Evolutionary conservation across 2,329 filamentous ascomycete genomes (phyloP).

Genomic region (Botrytis cinerea): DNA sequence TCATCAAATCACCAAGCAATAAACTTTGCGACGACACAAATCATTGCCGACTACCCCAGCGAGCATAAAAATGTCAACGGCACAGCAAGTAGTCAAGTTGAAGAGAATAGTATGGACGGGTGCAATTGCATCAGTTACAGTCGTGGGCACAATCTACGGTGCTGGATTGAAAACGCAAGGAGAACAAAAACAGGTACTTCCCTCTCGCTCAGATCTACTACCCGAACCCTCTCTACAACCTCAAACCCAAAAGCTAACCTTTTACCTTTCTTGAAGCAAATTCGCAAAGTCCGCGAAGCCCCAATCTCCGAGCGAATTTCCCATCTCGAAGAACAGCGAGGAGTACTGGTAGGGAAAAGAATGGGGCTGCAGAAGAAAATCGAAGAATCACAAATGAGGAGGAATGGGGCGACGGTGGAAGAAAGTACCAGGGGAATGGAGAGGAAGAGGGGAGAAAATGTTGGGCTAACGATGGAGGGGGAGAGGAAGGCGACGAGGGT

Average conservation of each 20-base stretch:
- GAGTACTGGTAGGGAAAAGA: constrained; percentile 53
- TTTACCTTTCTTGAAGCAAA: constrained; percentile 40
- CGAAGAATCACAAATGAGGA: constrained; percentile 48
- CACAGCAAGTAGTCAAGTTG: constrained; percentile 41
- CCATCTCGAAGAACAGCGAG: constrained; percentile 52
- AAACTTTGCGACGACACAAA: neutral
- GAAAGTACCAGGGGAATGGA: constrained; percentile 42
- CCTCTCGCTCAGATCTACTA: neutral
- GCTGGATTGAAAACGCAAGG: constrained; percentile 57
- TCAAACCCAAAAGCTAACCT: neutral
- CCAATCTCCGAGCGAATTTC: constrained; percentile 56
- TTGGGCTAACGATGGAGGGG: neutral
- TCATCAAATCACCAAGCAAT: neutral
- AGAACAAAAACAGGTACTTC: constrained; percentile 52
- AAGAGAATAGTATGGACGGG: constrained; percentile 56
- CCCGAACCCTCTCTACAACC: no score
- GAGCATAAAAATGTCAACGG: constrained; percentile 23
- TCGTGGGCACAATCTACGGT: constrained; percentile 59
- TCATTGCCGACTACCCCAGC: neutral
- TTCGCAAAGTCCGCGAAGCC: constrained; percentile 51
- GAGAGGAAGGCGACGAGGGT: neutral
- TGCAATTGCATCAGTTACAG: constrained; percentile 56
- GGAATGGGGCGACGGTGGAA: constrained; percentile 44
- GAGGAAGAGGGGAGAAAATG: constrained; percentile 31
- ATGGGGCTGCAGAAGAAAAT: constrained; percentile 59